A percentile compares a stretch with the other conserved stretches of the same genome.
These are phyloP conservation scores for Cryptosporidium sp. DNA, from an alignment of 169 alveolate genomes.

Conservation along the genomic window DNA sequence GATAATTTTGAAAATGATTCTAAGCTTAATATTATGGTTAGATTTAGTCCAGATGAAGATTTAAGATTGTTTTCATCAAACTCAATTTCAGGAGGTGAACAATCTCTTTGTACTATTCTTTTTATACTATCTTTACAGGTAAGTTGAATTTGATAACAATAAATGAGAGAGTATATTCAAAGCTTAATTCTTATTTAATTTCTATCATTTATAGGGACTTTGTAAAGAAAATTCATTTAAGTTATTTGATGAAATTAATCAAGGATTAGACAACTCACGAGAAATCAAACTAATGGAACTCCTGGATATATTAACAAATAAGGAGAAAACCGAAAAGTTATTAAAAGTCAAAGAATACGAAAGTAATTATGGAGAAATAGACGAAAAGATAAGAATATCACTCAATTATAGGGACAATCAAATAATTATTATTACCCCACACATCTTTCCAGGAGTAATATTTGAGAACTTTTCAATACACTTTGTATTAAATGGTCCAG, in stretches of 20 bases:
- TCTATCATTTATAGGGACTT: conserved; percentile 25
- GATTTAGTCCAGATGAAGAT: conserved; percentile 63
- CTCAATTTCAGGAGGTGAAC: conserved; percentile 74
- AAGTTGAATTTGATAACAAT: not conserved
- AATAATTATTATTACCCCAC: conserved; percentile 71
- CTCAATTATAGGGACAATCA: not conserved
- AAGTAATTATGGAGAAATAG: not conserved
- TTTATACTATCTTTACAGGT: conserved; percentile 63
- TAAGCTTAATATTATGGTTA: conserved; percentile 45
- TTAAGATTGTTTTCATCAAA: conserved; percentile 58
- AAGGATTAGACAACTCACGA: conserved; percentile 73
- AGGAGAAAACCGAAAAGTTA: conserved; percentile 34
- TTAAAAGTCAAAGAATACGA: conserved; percentile 2
- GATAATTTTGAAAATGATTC: conserved; percentile 53
- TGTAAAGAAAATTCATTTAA: conserved; percentile 40
- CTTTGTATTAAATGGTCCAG: conserved; percentile 75
- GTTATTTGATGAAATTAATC: conserved; percentile 69
- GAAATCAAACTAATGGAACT: conserved; percentile 71
- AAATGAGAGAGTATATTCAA: too few species aligned
- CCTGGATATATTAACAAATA: conserved; percentile 35
- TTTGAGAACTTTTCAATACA: conserved; percentile 56
- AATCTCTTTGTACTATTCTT: conserved; percentile 70
- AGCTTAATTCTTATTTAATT: not conserved
- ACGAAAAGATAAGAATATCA: not conserved
- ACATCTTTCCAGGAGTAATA: conserved; percentile 63